These are phyloP conservation scores for Populus tremula DNA, from an alignment of 345 rosid genomes.

Conservation along the genomic window DNA sequence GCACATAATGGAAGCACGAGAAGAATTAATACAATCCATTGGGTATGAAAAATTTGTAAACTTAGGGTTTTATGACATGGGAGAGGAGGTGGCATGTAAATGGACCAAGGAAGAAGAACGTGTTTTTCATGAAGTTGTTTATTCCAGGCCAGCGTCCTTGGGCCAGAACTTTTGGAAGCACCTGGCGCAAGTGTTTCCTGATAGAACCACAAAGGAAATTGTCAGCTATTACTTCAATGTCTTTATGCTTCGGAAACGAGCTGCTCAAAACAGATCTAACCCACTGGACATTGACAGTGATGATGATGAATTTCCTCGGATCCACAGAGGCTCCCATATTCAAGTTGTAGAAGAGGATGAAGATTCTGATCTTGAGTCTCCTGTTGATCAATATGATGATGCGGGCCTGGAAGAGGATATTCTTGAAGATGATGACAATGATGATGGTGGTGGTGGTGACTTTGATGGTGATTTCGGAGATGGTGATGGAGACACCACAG, in stretches of 20 bases:
- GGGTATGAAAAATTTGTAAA: constrained; percentile 52
- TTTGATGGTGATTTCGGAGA: constrained; percentile 12
- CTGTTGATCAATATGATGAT: constrained; percentile 28
- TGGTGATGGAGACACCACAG: constrained; percentile 12
- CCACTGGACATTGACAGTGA: constrained; percentile 61
- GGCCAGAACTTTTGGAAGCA: constrained; percentile 69
- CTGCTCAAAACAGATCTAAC: constrained; percentile 58
- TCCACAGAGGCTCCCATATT: constrained; percentile 18
- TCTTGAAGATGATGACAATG: constrained; percentile 12
- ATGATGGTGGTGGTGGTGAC: constrained; percentile 19
- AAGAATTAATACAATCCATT: constrained; percentile 35
- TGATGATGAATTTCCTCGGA: constrained; percentile 67
- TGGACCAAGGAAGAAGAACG: constrained; percentile 66
- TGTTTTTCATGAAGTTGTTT: constrained; percentile 52
- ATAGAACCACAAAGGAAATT: constrained; percentile 53
- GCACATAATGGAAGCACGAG: constrained; percentile 59
- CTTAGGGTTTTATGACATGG: constrained; percentile 67
- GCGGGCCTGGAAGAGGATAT: constrained; percentile 20
- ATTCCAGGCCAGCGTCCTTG: constrained; percentile 52
- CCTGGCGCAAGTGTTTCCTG: constrained; percentile 47
- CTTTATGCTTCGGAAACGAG: constrained; percentile 58
- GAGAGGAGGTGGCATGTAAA: constrained; percentile 52
- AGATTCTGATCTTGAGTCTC: constrained; percentile 55
- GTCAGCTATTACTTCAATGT: constrained; percentile 78
- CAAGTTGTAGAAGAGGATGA: constrained; percentile 44